A percentile compares a stretch with the other conserved stretches of the same genome.
Conservation (phyloP, 2,329 filamentous ascomycete genomes). For the Penicillium sclerotigenum region DNA sequence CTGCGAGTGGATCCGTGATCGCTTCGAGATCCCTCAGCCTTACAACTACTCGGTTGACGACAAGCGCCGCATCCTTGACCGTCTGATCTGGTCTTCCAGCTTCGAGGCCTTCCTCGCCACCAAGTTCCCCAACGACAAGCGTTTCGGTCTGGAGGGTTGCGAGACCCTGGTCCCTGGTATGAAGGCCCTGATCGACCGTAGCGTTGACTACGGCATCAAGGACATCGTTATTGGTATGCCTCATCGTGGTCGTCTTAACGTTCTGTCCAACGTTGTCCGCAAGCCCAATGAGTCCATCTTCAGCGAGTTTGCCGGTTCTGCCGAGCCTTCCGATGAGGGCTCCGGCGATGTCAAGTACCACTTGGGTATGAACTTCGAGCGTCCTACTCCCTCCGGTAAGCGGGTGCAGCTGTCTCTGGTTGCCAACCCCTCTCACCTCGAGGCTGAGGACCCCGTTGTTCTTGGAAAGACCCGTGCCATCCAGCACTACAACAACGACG, state of each 20-base stretch:
- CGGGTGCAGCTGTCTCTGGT: slow-evolving; percentile 98
- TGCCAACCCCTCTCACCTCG: slow-evolving; percentile 95
- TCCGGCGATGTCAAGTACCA: slow-evolving; percentile 99
- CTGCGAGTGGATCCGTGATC: slow-evolving; percentile 96
- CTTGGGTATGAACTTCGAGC: slow-evolving; percentile 99
- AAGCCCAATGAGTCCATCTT: slow-evolving; percentile 99
- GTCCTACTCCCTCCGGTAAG: slow-evolving; percentile 95
- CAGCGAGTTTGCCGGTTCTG: slow-evolving; percentile 89
- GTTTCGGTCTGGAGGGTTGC: slow-evolving; percentile 95
- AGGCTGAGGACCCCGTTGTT: slow-evolving; percentile 96
- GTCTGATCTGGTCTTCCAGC: slow-evolving; percentile 96
- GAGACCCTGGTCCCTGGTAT: slow-evolving; percentile 97
- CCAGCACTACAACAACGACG: slow-evolving; percentile 98
- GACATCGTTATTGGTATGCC: slow-evolving; percentile 99
- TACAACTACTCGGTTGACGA: slow-evolving; percentile 98
- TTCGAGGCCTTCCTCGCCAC: slow-evolving; percentile 94
- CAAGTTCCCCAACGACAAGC: slow-evolving; percentile 99
- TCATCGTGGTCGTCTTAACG: slow-evolving; percentile 95
- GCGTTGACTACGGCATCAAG: slow-evolving; percentile 97
- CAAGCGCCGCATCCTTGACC: slow-evolving; percentile 95
- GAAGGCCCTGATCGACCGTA: slow-evolving; percentile 98
- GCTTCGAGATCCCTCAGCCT: slow-evolving; percentile 86
- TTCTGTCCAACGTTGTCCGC: slow-evolving; percentile 95
- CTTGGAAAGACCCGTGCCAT: slow-evolving; percentile 96
- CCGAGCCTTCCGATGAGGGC: slow-evolving; percentile 87